Evolutionary conservation across 2,329 filamentous ascomycete species (phyloP).

Genomic region (Alternaria alternata): DNA sequence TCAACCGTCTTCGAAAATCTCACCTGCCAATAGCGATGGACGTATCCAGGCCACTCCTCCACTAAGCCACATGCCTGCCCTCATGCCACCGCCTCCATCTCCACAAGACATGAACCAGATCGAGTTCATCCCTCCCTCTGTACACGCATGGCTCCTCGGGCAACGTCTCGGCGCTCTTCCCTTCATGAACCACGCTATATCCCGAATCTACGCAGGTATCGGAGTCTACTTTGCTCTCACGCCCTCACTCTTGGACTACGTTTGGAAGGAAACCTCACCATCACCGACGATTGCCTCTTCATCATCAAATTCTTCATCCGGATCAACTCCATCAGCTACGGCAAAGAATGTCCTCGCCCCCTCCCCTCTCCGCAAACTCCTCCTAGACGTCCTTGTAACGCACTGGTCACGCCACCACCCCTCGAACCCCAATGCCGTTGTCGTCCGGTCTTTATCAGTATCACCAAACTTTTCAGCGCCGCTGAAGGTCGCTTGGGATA

Average conservation of each 20-base stretch:
- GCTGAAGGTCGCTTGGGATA: conserved; percentile 15
- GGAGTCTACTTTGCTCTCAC: conserved; percentile 22
- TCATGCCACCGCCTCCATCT: not conserved
- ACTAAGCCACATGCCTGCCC: not conserved
- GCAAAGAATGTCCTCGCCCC: not conserved
- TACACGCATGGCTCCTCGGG: conserved; percentile 30
- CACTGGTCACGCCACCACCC: conserved; percentile 17
- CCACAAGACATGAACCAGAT: not conserved
- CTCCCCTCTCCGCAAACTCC: conserved; percentile 15
- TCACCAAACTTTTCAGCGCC: conserved; percentile 3
- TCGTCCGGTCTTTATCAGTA: not conserved
- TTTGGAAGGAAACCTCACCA: conserved; percentile 16
- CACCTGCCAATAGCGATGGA: no score
- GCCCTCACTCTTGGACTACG: conserved; percentile 16
- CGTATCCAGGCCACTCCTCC: not conserved
- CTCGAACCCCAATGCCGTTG: not conserved
- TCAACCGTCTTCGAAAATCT: no score
- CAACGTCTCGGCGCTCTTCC: conserved; percentile 10
- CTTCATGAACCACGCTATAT: conserved; percentile 29
- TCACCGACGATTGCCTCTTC: not conserved
- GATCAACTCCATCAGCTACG: no score
- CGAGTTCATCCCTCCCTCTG: conserved; percentile 9
- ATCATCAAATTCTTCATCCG: no score
- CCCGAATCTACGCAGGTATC: conserved; percentile 17
- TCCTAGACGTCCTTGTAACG: conserved; percentile 16